These are phyloP conservation scores for Lachnellula willkommii DNA, from an alignment of 2,329 filamentous ascomycete genomes.

Conservation along the genomic window DNA sequence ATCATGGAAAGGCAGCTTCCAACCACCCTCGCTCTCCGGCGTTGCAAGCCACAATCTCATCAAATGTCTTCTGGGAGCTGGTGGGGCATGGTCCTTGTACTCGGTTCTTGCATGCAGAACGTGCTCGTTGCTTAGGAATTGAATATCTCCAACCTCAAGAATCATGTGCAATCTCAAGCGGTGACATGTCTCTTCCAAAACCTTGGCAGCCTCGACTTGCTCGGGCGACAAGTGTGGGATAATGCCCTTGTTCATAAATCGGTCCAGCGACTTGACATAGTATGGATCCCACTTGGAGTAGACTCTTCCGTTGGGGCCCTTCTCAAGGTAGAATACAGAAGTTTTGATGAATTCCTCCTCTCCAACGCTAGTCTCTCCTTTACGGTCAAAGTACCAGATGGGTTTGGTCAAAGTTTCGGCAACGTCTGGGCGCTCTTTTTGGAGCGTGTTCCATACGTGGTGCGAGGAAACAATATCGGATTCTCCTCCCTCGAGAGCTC, in stretches of 20 bases:
- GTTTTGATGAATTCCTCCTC: constrained; percentile 70
- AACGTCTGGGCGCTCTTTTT: constrained; percentile 70
- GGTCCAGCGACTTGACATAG: constrained; percentile 69
- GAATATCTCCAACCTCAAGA: constrained; percentile 80
- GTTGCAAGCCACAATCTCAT: constrained; percentile 82
- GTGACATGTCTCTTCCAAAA: constrained; percentile 73
- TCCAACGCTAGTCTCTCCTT: constrained; percentile 71
- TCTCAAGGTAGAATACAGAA: constrained; percentile 72
- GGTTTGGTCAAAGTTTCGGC: constrained; percentile 69
- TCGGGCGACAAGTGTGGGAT: constrained; percentile 67
- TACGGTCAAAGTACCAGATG: constrained; percentile 89
- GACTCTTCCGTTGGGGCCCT: constrained; percentile 57
- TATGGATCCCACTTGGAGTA: constrained; percentile 91
- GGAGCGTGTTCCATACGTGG: constrained; percentile 75
- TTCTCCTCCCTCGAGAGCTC: constrained; percentile 75
- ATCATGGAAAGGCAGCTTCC: constrained; percentile 78
- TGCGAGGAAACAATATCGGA: constrained; percentile 76
- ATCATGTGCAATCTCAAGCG: constrained; percentile 76
- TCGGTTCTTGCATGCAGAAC: constrained; percentile 75
- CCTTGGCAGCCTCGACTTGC: constrained; percentile 61
- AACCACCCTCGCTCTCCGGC: constrained; percentile 76
- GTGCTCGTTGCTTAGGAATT: constrained; percentile 77
- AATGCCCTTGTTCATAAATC: constrained; percentile 67
- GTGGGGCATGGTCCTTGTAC: constrained; percentile 67
- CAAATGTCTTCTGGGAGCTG: constrained; percentile 67